Evolutionary conservation across 2,329 filamentous ascomycete genomes (phyloP), one percentile per base, ranked within the genome.

Genomic region (Lecanoromycetidae sp.): DNA sequence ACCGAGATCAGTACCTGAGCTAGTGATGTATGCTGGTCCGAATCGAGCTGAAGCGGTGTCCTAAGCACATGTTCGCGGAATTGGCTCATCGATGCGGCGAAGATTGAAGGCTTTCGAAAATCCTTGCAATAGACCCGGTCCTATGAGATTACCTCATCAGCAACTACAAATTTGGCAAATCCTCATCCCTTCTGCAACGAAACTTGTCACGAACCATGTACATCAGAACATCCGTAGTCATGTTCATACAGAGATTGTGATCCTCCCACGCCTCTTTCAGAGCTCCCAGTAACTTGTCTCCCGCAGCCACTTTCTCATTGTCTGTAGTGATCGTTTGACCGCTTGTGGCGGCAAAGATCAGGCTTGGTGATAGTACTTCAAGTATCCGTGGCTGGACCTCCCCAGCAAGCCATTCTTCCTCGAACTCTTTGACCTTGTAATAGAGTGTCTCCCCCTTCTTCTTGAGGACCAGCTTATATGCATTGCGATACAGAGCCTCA

Each of bases 161-260:
- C 12, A 19, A 22, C 22, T 6, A 22, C 9, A 10, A 29, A 38
- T 36, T 44, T 49, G 42, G 49, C 42, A 22, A 26, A 22, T 29
- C 4, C 23, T 39, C 27, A 39, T 29, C 17, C 27, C 10, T 3
- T 44, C 7, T 13, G n/a, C 27, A 10, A 36, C n/a, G n/a, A 7
- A 8, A n/a, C 41, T 13, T 33, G 23, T 15, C 10, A 48, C 58
- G 70, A 60, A 79, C 76, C 72, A 98, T 86, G 60, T 95, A 95
- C 87, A 96, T 95, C 43, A 96, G 72, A 26, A 96, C 87, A 63
- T 96, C 91, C 3, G 88, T 87, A 42, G 87, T 82, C 90, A 96
- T 96, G 60, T 87, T 87, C 85, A 94, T 94, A 36, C 84, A 88
- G 48, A 84, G 77, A 60, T 88, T 85, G 60, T 98, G 88, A 53